Evolutionary conservation across 345 rosid species (phyloP).

Genomic region (Rhizophora apiculata): DNA sequence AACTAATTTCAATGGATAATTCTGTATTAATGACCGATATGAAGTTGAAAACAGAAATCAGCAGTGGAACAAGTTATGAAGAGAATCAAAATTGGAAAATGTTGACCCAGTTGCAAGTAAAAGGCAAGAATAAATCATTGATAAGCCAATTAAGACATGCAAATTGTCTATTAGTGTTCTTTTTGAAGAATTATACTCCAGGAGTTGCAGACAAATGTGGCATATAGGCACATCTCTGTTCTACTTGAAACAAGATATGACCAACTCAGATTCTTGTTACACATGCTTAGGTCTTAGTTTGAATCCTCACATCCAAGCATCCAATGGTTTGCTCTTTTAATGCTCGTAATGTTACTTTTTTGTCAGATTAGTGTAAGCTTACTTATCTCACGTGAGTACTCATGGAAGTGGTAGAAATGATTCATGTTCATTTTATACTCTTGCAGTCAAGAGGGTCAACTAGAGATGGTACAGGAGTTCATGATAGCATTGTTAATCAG

Average conservation of each 20-base stretch:
- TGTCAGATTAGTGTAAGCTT: too few relatives aligned
- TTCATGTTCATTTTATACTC: constrained; percentile 17
- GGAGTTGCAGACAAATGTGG: neutral
- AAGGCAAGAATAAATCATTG: too few relatives aligned
- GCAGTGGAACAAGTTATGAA: constrained; percentile 75
- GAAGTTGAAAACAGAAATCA: too few relatives aligned
- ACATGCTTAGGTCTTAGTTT: neutral
- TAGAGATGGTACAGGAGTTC: constrained; percentile 95
- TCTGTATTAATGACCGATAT: too few relatives aligned
- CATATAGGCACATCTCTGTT: neutral
- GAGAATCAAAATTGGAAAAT: constrained; percentile 69
- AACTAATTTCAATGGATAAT: neutral
- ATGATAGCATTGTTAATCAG: constrained; percentile 97
- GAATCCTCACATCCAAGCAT: neutral
- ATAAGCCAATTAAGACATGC: too few relatives aligned
- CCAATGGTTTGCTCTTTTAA: neutral
- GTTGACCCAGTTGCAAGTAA: too few relatives aligned
- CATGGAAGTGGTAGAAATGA: neutral
- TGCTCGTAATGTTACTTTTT: too few relatives aligned
- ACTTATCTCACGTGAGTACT: neutral
- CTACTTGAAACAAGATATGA: neutral
- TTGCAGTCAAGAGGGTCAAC: constrained; percentile 96
- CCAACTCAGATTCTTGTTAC: neutral
- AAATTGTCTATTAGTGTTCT: too few relatives aligned
- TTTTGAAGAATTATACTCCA: neutral